phyloP scores from a whole-genome alignment of 345 rosid species.

The Cardamine chenopodiifolia region DNA sequence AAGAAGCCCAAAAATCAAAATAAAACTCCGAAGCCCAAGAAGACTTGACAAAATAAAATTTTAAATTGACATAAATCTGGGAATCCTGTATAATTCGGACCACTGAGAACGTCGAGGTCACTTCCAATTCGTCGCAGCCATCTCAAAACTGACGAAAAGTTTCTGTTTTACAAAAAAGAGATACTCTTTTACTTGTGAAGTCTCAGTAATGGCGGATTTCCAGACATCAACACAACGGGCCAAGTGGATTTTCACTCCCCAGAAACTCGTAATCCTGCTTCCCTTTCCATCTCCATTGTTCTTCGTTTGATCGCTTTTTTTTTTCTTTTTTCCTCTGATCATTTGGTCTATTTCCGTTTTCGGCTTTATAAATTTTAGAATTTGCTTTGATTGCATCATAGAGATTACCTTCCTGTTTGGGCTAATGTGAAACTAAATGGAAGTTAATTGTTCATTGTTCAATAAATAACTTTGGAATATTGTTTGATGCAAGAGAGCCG shows the following conservation, averaged over 20 bases:
- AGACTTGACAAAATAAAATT: not conserved
- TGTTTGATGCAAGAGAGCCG: not conserved
- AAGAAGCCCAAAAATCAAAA: not conserved
- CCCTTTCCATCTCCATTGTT: not conserved
- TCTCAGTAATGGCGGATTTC: slow-evolving; percentile 76
- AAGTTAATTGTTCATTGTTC: not conserved
- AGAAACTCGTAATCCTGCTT: slow-evolving; percentile 53
- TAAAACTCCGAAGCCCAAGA: not conserved
- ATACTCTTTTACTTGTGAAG: not conserved
- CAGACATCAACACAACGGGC: slow-evolving; percentile 85
- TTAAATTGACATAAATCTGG: not conserved
- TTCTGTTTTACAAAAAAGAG: not conserved
- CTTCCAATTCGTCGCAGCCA: not conserved
- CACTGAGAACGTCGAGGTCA: not conserved
- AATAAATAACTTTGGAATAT: not conserved
- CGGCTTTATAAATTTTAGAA: not conserved
- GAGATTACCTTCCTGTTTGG: not conserved
- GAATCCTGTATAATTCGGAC: not conserved
- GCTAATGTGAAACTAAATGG: not conserved
- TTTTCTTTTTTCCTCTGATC: slow-evolving; percentile 9
- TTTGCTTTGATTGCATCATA: slow-evolving; percentile 14
- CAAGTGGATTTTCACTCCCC: slow-evolving; percentile 91
- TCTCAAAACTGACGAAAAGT: not conserved
- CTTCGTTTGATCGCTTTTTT: not conserved
- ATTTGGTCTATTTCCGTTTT: not conserved